Conservation (phyloP, 305 asterid species). For the Solanum aculeatissimum region DNA sequence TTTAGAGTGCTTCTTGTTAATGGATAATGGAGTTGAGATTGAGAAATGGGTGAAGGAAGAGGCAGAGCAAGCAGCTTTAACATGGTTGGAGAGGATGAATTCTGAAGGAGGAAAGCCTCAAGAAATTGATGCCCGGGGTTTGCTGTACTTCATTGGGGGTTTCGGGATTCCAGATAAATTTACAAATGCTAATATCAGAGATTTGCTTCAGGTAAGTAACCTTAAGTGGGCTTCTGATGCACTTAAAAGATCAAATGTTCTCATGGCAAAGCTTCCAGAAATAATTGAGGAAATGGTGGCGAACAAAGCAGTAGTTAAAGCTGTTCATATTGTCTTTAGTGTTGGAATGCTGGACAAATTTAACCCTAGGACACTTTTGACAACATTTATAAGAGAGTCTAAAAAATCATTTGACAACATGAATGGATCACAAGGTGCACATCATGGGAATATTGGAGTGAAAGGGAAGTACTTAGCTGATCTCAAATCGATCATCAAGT, state of each 20-base stretch:
- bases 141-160: constrained; percentile 53
- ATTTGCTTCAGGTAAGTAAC: constrained; percentile 42
- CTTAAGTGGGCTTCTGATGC: constrained; percentile 37
- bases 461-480: constrained; percentile 45
- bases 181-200: constrained; percentile 42
- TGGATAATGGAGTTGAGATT: constrained; percentile 17
- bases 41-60: constrained; percentile 36
- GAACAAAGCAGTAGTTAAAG: constrained; percentile 46
- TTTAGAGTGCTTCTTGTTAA: constrained; percentile 63
- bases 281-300: constrained; percentile 42
- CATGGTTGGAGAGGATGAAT: constrained; percentile 64
- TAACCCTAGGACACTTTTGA: constrained; percentile 35
- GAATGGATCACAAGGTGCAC: constrained; percentile 15
- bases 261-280: constrained; percentile 50
- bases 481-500: constrained; percentile 34
- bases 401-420: constrained; percentile 15
- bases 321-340: constrained; percentile 46
- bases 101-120: constrained; percentile 53
- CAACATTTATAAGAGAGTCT: constrained; percentile 39
- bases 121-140: constrained; percentile 67
- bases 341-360: constrained; percentile 55
- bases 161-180: constrained; percentile 50
- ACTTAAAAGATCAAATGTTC: constrained; percentile 36
- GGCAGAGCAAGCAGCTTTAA: constrained; percentile 40
- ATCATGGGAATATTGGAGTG: constrained; percentile 15